Evolutionary conservation across 1,139 yeast genomes (phyloP), one percentile per base, ranked within the genome.

Genomic region (Geotrichum cucujoidarum): DNA sequence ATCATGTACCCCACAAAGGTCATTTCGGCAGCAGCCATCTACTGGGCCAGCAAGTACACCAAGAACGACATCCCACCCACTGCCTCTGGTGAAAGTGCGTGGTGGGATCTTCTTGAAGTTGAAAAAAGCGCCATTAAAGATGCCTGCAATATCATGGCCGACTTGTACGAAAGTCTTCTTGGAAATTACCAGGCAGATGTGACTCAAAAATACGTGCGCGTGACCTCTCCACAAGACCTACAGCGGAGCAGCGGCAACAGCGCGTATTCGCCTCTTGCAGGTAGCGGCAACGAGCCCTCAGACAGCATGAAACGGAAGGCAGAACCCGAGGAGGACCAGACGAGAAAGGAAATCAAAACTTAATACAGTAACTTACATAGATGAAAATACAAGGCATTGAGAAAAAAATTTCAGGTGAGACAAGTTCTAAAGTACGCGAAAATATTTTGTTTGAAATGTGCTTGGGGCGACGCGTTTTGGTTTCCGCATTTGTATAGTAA

Each of bases 1-100:
- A 54, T 69, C 24, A 55, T 60, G 32, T 63, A 58, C 48, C 57
- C 63, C 14, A 56, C 69, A 3, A 53, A 57, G 18, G 58, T 57
- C 7, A 59, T 71, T 10, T 72, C 72, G 0, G 69, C 65, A 0
- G 70, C 71, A 0, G 69, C 72, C 3, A 54, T 70, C 17, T 66
- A 65, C 52, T 69, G 67, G 64, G 70, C 72, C 3, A 45, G 62
- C 7, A 55, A 57, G 36, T 49, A 57, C 35, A 47, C 58, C 17
- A 47, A 53, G 35, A 38, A 53, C 44, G 44, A 51, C 43, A 21
- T 53, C 33, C 47, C 45, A 40, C 17, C 25, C 40, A 14, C 48
- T 45, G 4, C 27, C 24, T 20, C 35, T 6, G 34, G 32, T 11
- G 58, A 55, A 14, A 43, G 49, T 21, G 53, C 55, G 21, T 66